Conservation (phyloP, 257 asterid species). For the Solanum etuberosum region DNA sequence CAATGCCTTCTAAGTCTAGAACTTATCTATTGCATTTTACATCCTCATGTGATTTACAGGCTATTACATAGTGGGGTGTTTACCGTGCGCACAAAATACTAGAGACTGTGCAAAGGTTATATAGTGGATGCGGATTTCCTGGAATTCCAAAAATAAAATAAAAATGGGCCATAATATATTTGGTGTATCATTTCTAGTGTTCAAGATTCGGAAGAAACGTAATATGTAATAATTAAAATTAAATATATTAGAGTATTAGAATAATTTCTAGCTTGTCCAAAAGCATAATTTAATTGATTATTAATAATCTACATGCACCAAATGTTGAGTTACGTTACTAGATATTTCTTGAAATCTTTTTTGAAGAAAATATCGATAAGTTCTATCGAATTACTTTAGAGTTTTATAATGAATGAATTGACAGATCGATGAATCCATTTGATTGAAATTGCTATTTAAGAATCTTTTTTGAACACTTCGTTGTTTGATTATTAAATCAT, state of each 20-base stretch:
- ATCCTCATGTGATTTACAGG: too few relatives aligned
- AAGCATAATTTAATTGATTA: neutral
- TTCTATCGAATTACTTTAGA: neutral
- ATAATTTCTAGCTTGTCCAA: neutral
- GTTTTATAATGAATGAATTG: neutral
- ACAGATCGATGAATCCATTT: neutral
- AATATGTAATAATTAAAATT: neutral
- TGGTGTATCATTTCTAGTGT: neutral
- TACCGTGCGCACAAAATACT: too few relatives aligned
- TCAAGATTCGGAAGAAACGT: neutral
- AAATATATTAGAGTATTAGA: neutral
- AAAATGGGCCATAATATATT: neutral
- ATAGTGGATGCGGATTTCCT: too few relatives aligned
- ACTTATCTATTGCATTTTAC: too few relatives aligned
- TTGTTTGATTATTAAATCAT: neutral
- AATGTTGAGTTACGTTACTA: neutral
- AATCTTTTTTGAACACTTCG: neutral
- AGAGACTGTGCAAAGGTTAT: too few relatives aligned
- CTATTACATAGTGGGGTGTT: too few relatives aligned
- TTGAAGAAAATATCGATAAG: neutral
- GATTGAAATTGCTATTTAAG: neutral
- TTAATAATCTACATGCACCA: neutral
- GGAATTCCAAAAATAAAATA: too few relatives aligned
- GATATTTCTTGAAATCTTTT: neutral
- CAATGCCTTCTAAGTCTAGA: too few relatives aligned